Conservation (phyloP, 768 basidiomycete genomes). For the Astraeus odoratus region DNA sequence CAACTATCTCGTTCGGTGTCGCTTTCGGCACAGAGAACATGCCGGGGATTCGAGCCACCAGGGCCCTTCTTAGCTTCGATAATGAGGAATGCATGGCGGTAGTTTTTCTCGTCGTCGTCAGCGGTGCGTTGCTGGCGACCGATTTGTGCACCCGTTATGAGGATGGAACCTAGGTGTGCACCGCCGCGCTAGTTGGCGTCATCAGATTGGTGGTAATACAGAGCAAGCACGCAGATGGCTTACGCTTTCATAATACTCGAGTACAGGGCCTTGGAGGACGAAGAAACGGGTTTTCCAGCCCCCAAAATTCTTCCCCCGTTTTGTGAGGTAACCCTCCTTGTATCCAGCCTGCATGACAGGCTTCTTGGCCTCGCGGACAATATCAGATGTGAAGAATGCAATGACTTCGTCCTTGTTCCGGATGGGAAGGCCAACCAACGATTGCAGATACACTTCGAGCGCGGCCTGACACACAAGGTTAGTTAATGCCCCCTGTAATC, state of each 20-base stretch:
- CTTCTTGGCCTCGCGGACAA: slow-evolving; percentile 68
- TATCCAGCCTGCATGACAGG: slow-evolving; percentile 76
- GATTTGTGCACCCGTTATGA: slow-evolving; percentile 89
- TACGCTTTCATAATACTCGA: slow-evolving; percentile 96
- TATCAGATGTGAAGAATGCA: slow-evolving; percentile 86
- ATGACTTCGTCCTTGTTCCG: slow-evolving; percentile 88
- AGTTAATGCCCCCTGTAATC: slow-evolving; percentile 9
- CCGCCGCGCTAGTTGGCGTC: slow-evolving; percentile 67
- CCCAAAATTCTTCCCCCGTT: slow-evolving; percentile 95
- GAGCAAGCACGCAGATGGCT: slow-evolving; percentile 32
- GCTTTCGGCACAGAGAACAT: slow-evolving; percentile 95
- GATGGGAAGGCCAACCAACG: slow-evolving; percentile 71
- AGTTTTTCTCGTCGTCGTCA: slow-evolving; percentile 80
- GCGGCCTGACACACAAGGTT: slow-evolving; percentile 40
- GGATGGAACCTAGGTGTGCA: slow-evolving; percentile 83
- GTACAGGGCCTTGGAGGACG: slow-evolving; percentile 80
- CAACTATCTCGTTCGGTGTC: slow-evolving; percentile 89
- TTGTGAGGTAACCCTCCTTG: slow-evolving; percentile 94
- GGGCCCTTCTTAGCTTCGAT: slow-evolving; percentile 80
- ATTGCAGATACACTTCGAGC: slow-evolving; percentile 82
- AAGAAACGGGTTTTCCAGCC: slow-evolving; percentile 98
- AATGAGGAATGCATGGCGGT: slow-evolving; percentile 95
- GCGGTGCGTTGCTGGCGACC: slow-evolving; percentile 81
- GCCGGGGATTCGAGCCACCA: slow-evolving; percentile 64
- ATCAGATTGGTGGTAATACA: slow-evolving; percentile 7